Evolutionary conservation across 1,284 basidiomycete species (phyloP), one percentile per base, ranked within the genome.

Genomic region (Schizophyllum amplum): DNA sequence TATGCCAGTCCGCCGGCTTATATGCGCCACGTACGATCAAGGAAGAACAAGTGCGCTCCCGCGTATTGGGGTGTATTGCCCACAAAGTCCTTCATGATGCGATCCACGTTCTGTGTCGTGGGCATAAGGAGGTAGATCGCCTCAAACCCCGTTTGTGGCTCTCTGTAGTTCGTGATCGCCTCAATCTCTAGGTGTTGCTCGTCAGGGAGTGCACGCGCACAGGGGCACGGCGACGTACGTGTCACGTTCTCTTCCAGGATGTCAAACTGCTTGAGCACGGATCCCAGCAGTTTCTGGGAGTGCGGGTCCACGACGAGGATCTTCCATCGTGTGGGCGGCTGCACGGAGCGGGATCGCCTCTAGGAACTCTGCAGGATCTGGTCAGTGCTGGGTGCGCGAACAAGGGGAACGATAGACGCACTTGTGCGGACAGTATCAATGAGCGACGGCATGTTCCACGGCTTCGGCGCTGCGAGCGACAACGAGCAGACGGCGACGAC

Each of bases 81-180:
- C 7, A 81, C 77, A 67, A 94, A 96, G 72, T 98, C 95, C 25
- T 78, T 82, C 65, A 98, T 89, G 67, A 99, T 81, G 20, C 94
- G 83, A 60, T 97, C 88, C 52, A 98, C 84, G 69, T 99, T 99
- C 73, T 94, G 90, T 2, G 84, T 85, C 1, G 97, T 99, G 13
- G 97, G 92, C 78, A 95, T 96, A 60, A 99, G 78, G 61, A 99
- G 75, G 72, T 99, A 99, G 65, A 98, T 77, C 23, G 92, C 94
- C 71, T 97, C 92, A 55, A 94, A 86, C 51, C 81, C 79, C 6
- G 85, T 83, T 68, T 94, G 90, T 0, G 89, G 84, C 54, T 89
- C 85, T 63, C 94, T 81, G 67, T 81, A 69, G 67, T 71, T 83
- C 59, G 83, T 81, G 71, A 92, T 90, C 60, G 82, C 82, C 70